These are phyloP conservation scores for Carex myosuroides DNA, from an alignment of 176 grass and related monocot genomes.

Conservation along the genomic window DNA sequence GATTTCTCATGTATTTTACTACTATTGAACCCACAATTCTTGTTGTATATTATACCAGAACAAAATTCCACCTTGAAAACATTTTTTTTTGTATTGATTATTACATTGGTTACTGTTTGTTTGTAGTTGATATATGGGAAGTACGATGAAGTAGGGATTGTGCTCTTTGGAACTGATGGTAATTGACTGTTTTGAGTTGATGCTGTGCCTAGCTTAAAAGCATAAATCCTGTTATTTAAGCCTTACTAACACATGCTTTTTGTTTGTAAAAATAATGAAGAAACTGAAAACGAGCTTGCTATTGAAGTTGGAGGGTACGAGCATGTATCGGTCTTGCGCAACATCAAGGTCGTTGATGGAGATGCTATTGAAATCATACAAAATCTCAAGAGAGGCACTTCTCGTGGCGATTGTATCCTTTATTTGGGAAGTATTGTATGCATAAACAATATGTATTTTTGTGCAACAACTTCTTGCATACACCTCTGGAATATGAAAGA, in stretches of 20 bases:
- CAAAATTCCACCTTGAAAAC: not conserved
- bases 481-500: not conserved
- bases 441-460: not conserved
- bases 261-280: conserved; percentile 28
- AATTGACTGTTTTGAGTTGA: not conserved
- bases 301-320: conserved; percentile 87
- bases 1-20: not conserved
- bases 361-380: conserved; percentile 34
- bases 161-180: conserved; percentile 87
- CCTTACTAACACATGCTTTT: not conserved
- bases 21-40: not conserved
- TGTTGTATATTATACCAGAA: not conserved
- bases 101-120: not conserved
- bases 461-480: not conserved
- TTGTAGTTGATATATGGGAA: conserved; percentile 63
- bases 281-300: conserved; percentile 68
- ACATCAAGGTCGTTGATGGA: conserved; percentile 70
- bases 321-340: conserved; percentile 50
- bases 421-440: not conserved
- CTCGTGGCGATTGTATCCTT: conserved; percentile 73
- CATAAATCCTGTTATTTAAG: not conserved
- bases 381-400: conserved; percentile 60
- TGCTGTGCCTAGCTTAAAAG: not conserved
- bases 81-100: conserved; percentile 11
- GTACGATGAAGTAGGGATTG: conserved; percentile 57